phyloP scores from a whole-genome alignment of 2,329 filamentous ascomycete genomes.

The Xylariales sp. region DNA sequence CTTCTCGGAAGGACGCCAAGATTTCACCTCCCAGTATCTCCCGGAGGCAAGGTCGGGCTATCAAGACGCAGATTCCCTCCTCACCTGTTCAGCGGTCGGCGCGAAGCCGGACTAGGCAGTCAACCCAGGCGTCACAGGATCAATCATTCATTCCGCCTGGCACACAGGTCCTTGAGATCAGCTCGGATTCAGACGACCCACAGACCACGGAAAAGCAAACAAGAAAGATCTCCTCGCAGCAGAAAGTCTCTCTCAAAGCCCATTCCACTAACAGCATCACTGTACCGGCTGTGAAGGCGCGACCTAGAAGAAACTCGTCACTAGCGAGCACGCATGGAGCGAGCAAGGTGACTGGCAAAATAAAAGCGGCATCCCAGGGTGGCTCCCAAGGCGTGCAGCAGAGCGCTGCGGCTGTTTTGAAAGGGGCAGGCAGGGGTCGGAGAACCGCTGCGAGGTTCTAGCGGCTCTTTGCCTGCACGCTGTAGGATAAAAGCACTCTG shows the following conservation, averaged over 20 bases:
- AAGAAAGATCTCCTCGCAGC: too few relatives aligned
- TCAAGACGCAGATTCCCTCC: not conserved
- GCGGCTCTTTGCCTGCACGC: not conserved
- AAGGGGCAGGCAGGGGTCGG: slow-evolving; percentile 3
- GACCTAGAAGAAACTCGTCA: slow-evolving; percentile 10
- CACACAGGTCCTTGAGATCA: slow-evolving; percentile 32
- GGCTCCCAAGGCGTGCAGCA: too few relatives aligned
- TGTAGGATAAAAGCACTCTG: not conserved
- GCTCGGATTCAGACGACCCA: slow-evolving; percentile 25
- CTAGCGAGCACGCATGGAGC: too few relatives aligned
- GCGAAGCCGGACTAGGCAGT: slow-evolving; percentile 4
- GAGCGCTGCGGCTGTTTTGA: slow-evolving; percentile 6
- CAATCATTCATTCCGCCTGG: slow-evolving; percentile 28
- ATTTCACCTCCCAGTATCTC: slow-evolving; percentile 2
- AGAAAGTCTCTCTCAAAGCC: too few relatives aligned
- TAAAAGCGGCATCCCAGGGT: too few relatives aligned
- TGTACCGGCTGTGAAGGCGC: slow-evolving; percentile 20
- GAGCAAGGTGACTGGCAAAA: too few relatives aligned
- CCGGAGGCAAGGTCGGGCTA: not conserved
- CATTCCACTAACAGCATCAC: slow-evolving; percentile 12
- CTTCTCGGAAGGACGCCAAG: slow-evolving; percentile 24
- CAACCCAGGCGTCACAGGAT: slow-evolving; percentile 6
- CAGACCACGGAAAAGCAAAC: too few relatives aligned
- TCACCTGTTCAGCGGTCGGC: not conserved
- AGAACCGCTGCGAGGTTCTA: slow-evolving; percentile 5